phyloP scores from a whole-genome alignment of 2,329 filamentous ascomycete genomes.

The Hyphodiscus sp. region DNA sequence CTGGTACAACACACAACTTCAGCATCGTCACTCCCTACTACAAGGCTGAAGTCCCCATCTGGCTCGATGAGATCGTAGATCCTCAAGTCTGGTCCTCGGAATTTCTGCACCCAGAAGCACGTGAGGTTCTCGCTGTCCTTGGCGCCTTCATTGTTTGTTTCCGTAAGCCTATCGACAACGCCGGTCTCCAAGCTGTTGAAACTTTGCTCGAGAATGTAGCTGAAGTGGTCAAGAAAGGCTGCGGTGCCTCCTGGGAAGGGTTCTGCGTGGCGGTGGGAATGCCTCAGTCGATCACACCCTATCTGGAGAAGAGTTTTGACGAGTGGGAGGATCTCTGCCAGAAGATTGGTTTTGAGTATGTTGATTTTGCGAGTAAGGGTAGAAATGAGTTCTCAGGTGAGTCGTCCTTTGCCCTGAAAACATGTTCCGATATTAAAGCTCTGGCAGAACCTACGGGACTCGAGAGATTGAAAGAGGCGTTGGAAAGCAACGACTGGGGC shows the following conservation, averaged over 20 bases:
- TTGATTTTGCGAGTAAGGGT: slow-evolving; percentile 42
- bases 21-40: slow-evolving; percentile 55
- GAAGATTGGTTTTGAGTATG: slow-evolving; percentile 55
- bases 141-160: slow-evolving; percentile 54
- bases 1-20: slow-evolving; percentile 53
- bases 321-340: slow-evolving; percentile 57
- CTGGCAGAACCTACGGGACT: slow-evolving; percentile 51
- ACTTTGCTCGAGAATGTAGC: slow-evolving; percentile 47
- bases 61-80: slow-evolving; percentile 54
- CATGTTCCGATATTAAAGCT: background rate
- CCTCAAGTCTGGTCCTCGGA: slow-evolving; percentile 43
- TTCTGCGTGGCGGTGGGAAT: slow-evolving; percentile 55
- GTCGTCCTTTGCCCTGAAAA: slow-evolving; percentile 17
- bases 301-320: slow-evolving; percentile 36
- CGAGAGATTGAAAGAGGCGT: slow-evolving; percentile 50
- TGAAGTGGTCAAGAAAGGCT: slow-evolving; percentile 47
- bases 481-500: slow-evolving; percentile 62
- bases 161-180: slow-evolving; percentile 32
- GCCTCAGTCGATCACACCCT: slow-evolving; percentile 24
- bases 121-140: slow-evolving; percentile 54
- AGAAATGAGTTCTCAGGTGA: slow-evolving; percentile 55
- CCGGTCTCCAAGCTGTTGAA: slow-evolving; percentile 21
- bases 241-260: slow-evolving; percentile 59
- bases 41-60: slow-evolving; percentile 52
- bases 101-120: slow-evolving; percentile 55